A percentile compares a stretch with the other conserved stretches of the same genome.
Conservation (phyloP, 2,329 filamentous ascomycete species). For the Aspergillus sp. region DNA sequence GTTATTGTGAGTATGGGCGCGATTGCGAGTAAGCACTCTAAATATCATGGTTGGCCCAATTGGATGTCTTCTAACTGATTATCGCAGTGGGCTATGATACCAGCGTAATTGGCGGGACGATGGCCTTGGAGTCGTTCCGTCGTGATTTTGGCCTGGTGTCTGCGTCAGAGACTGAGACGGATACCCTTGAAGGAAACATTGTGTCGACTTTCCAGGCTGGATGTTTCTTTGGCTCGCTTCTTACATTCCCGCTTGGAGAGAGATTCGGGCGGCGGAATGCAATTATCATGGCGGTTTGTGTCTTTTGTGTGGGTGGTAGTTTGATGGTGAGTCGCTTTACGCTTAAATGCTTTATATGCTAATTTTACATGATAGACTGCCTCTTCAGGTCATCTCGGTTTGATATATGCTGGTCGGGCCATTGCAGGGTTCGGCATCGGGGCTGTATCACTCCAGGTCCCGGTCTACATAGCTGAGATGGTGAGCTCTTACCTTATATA, state of each 20-base stretch:
- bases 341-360: too few species aligned
- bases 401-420: constrained; percentile 6
- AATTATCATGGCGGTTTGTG: constrained; percentile 54
- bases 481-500: constrained; percentile 46
- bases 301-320: constrained; percentile 55
- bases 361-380: not conserved
- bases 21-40: constrained; percentile 6
- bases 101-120: constrained; percentile 10
- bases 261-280: constrained; percentile 54
- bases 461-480: constrained; percentile 9
- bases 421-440: constrained; percentile 12
- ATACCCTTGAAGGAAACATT: constrained; percentile 13
- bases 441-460: constrained; percentile 10
- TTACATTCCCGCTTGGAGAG: constrained; percentile 39
- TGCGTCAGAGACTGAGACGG: not conserved
- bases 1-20: constrained; percentile 11
- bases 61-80: not conserved
- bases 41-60: not conserved
- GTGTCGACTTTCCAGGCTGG: constrained; percentile 17
- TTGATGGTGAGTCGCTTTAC: not conserved
- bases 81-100: constrained; percentile 13
- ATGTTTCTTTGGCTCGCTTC: constrained; percentile 21
- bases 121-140: constrained; percentile 11
- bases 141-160: constrained; percentile 10
- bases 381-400: constrained; percentile 3